These are phyloP conservation scores for Xylariaceae sp. DNA, from an alignment of 2,329 filamentous ascomycete genomes.

Conservation along the genomic window DNA sequence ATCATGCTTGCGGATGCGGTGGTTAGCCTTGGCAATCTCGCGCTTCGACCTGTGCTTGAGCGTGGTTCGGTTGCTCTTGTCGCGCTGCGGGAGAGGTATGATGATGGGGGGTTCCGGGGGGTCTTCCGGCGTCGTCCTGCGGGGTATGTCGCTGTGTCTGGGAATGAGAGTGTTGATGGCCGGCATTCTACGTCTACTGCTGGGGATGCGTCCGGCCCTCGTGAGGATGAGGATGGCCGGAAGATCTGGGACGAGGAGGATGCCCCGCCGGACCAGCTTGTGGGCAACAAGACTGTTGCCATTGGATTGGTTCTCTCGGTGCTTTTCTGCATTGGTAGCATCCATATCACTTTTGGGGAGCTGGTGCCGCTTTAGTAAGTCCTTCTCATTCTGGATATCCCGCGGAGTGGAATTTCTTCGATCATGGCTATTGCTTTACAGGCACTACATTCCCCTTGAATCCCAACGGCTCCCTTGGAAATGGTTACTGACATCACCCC, in stretches of 20 bases:
- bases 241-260: constrained; percentile 59
- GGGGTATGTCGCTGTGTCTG: constrained; percentile 26
- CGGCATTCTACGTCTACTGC: constrained; percentile 12
- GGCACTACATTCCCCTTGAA: no score
- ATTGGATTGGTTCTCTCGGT: constrained; percentile 76
- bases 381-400: background rate
- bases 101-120: constrained; percentile 21
- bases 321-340: constrained; percentile 72
- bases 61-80: constrained; percentile 35
- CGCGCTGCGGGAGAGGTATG: constrained; percentile 22
- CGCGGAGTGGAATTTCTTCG: no score
- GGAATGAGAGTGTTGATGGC: constrained; percentile 23
- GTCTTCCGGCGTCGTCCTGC: constrained; percentile 23
- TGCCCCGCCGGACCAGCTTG: constrained; percentile 76
- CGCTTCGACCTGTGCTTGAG: constrained; percentile 58
- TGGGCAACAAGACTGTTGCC: constrained; percentile 65
- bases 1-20: constrained; percentile 96
- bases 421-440: no score
- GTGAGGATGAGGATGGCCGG: constrained; percentile 25
- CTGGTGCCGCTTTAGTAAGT: constrained; percentile 66
- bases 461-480: no score
- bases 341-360: constrained; percentile 76
- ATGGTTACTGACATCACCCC: background rate
- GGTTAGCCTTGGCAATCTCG: constrained; percentile 77
- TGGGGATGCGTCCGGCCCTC: constrained; percentile 19